Evolutionary conservation across 768 basidiomycete genomes (phyloP).

Genomic region (Lyophyllum shimeji): DNA sequence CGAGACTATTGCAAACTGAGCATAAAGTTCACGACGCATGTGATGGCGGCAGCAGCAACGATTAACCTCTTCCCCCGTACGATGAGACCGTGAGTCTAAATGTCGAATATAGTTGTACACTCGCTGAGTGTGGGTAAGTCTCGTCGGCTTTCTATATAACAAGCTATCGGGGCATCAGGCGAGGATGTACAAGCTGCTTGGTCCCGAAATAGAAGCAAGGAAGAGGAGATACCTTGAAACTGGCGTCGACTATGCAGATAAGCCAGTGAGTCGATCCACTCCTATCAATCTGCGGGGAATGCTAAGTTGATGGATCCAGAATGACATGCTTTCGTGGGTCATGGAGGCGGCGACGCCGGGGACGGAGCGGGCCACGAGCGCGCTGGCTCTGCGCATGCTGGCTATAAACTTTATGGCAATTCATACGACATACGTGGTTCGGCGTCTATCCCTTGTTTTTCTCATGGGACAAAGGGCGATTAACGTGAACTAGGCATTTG

Average conservation of each 20-base stretch:
- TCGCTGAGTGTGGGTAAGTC: constrained; percentile 1
- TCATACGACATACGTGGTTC: constrained; percentile 29
- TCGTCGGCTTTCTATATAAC: constrained; percentile 8
- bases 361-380: constrained; percentile 2
- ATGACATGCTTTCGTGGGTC: constrained; percentile 21
- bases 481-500: constrained; percentile 22
- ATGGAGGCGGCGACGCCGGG: constrained; percentile 15
- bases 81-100: constrained; percentile 29
- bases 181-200: constrained; percentile 3
- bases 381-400: constrained; percentile 24
- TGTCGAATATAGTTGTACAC: neutral
- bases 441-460: neutral
- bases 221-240: constrained; percentile 4
- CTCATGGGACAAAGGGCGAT: neutral
- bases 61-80: constrained; percentile 28
- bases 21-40: constrained; percentile 27
- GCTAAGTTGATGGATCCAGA: constrained; percentile 1
- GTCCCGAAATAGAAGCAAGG: constrained; percentile 8
- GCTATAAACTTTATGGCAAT: constrained; percentile 34
- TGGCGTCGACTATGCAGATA: constrained; percentile 10
- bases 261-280: constrained; percentile 7
- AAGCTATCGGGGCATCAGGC: constrained; percentile 6
- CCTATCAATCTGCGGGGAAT: neutral
- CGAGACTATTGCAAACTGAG: constrained; percentile 25
- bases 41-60: constrained; percentile 19